Conservation (phyloP, 164 flowering plant genomes). For the Nymphaea thermarum region DNA sequence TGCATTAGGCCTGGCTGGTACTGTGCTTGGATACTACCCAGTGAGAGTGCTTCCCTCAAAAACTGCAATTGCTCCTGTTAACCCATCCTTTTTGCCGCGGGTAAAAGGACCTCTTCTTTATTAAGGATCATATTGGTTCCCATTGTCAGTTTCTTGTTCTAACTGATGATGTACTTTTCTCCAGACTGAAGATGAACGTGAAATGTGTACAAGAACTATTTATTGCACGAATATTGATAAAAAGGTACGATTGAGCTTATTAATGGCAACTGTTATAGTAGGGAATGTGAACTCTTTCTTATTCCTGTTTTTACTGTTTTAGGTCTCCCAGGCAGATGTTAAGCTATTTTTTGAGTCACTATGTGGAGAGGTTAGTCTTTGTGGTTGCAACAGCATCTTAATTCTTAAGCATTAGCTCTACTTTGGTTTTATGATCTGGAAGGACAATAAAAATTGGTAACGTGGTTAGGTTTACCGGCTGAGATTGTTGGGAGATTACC, state of each 20-base stretch:
- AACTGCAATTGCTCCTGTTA: constrained; percentile 89
- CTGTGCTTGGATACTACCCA: constrained; percentile 78
- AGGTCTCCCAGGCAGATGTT: constrained; percentile 74
- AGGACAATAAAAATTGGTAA: neutral
- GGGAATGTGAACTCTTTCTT: too few relatives aligned
- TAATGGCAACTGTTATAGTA: too few relatives aligned
- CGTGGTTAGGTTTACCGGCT: constrained; percentile 50
- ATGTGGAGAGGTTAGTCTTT: constrained; percentile 62
- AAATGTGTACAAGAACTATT: constrained; percentile 81
- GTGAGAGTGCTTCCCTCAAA: constrained; percentile 73
- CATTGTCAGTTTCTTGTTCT: neutral
- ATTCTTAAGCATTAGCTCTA: neutral
- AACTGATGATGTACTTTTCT: constrained; percentile 4
- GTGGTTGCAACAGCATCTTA: neutral
- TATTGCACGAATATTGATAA: constrained; percentile 83
- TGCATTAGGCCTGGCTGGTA: constrained; percentile 60
- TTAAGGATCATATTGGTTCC: neutral
- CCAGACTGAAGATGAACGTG: constrained; percentile 76
- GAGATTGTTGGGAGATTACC: constrained; percentile 74
- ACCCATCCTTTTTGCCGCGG: constrained; percentile 74
- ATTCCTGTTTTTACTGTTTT: constrained; percentile 2
- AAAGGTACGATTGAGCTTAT: constrained; percentile 31
- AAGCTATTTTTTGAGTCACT: constrained; percentile 63
- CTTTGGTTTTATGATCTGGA: neutral
- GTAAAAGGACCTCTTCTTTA: constrained; percentile 19